Evolutionary conservation across 148 eudicot species (phyloP).

Genomic region (Camellia japonica): DNA sequence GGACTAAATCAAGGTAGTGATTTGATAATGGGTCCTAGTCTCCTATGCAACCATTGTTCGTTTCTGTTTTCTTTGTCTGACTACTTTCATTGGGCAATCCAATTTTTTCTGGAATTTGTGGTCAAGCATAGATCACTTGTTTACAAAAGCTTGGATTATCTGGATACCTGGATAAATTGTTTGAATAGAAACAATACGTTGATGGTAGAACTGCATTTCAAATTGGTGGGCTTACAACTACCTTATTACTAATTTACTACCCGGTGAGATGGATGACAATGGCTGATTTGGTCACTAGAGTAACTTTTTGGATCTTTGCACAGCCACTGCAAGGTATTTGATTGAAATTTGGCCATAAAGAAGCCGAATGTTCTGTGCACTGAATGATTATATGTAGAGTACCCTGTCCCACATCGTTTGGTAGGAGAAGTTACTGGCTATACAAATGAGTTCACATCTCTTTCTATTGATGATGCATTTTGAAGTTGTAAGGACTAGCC

Average conservation of each 20-base stretch:
- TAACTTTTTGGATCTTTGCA: no score
- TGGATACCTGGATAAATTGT: not conserved
- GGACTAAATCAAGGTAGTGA: not conserved
- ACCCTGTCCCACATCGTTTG: no score
- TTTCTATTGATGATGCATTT: no score
- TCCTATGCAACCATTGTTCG: not conserved
- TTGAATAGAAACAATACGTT: not conserved
- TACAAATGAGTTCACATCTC: no score
- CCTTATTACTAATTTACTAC: no score
- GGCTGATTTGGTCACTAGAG: no score
- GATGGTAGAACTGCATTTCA: not conserved
- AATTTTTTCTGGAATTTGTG: not conserved
- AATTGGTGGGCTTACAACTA: not conserved
- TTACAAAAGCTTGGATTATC: not conserved
- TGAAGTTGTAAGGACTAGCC: no score
- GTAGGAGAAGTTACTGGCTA: no score
- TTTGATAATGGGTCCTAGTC: not conserved
- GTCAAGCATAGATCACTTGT: not conserved
- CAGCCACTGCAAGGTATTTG: not conserved
- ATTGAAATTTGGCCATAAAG: not conserved
- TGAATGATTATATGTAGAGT: no score
- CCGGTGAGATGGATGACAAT: no score
- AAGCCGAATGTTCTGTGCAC: not conserved
- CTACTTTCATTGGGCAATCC: not conserved
- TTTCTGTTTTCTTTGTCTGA: not conserved